Conservation (phyloP, 257 asterid species). For the Petunia axillaris region DNA sequence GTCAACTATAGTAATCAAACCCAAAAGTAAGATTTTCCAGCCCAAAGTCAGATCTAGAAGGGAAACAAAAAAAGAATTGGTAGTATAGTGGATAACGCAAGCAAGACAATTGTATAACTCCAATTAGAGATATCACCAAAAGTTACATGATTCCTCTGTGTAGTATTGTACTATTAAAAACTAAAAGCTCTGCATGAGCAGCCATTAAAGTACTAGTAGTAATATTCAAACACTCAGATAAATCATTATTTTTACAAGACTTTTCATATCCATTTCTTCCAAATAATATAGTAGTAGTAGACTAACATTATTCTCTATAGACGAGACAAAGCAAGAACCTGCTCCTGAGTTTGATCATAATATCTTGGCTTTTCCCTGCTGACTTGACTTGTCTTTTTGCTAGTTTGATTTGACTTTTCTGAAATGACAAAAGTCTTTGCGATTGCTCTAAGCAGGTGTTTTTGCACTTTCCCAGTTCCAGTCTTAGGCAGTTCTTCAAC, state of each 20-base stretch:
- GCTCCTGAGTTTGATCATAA: slow-evolving; percentile 41
- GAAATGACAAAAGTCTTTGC: slow-evolving; percentile 46
- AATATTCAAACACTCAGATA: not conserved
- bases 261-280: not conserved
- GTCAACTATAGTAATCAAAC: too few species aligned
- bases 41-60: too few species aligned
- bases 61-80: too few species aligned
- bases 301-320: slow-evolving; percentile 36
- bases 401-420: slow-evolving; percentile 30
- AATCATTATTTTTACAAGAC: not conserved
- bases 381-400: slow-evolving; percentile 24
- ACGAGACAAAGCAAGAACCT: slow-evolving; percentile 61
- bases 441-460: slow-evolving; percentile 58
- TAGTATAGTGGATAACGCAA: not conserved
- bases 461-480: slow-evolving; percentile 72
- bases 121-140: not conserved
- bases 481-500: slow-evolving; percentile 74
- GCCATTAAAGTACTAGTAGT: not conserved
- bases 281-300: not conserved
- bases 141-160: not conserved
- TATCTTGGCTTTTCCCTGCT: slow-evolving; percentile 34
- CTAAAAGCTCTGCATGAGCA: not conserved
- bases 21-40: too few species aligned
- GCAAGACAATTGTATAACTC: not conserved
- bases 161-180: not conserved